Evolutionary conservation across 2,329 filamentous ascomycete genomes (phyloP), one percentile per base, ranked within the genome.

Genomic region (Fusarium sp.): DNA sequence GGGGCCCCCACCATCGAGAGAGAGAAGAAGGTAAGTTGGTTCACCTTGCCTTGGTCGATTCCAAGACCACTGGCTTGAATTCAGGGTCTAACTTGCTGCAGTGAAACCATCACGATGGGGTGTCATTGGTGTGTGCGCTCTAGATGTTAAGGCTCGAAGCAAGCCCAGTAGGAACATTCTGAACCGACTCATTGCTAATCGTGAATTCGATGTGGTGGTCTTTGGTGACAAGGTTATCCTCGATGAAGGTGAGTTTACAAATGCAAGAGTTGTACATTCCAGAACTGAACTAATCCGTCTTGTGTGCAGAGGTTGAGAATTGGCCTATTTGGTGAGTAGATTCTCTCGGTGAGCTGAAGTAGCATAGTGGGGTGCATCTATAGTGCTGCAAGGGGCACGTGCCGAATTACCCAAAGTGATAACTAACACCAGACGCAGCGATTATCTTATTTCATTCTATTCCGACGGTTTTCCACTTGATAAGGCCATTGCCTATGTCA

Each of bases 141-240:
- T 99, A 64, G 96, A 99, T 82, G 89, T 95, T 74, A 99, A 99
- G 83, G 96, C 96, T 38, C 89, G 96, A 77, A 98, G 95, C 85
- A 98, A 98, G 81, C 96, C 96, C 2, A 98, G 95, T 78, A 89
- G 97, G 73, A 98, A 97, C 78, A 99, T 99, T 74, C 84, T 99
- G 65, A 98, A 97, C 78, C 90, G 95, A 54, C 86, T 99, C 23
- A 95, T 98, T 72, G 90, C 93, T 37, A 95, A 97, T 73, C 90
- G 91, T 53, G 95, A 98, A 75, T 98, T 99, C 77, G 95, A 99
- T 77, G 95, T 98, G 27, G 92, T 97, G 68, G 95, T 99, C 15
- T 99, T 99, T 83, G 97, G 96, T 50, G 96, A 99, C 84, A 99
- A 99, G 83, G 95, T 98, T 45, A 99, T 99, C 74, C 86, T 99